Evolutionary conservation across 2,329 filamentous ascomycete genomes (phyloP).

Genomic region (Scedosporium boydii): DNA sequence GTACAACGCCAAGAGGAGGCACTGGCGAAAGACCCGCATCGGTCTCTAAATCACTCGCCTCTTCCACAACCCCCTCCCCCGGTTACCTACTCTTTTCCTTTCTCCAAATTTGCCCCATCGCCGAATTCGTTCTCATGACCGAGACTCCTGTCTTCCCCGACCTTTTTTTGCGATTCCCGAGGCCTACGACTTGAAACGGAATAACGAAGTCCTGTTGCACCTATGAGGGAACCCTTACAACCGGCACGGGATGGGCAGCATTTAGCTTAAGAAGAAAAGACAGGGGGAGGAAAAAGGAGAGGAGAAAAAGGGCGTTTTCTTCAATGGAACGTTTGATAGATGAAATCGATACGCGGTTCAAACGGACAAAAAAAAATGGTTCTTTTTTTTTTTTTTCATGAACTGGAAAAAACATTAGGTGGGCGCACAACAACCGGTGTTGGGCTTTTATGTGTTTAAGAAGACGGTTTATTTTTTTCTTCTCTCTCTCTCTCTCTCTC

Average conservation of each 20-base stretch:
- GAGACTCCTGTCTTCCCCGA: background rate
- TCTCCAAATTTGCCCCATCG: constrained; percentile 1
- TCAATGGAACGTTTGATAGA: background rate
- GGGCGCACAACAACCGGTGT: background rate
- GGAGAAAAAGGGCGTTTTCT: background rate
- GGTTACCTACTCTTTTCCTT: background rate
- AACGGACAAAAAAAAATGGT: background rate
- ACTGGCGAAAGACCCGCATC: constrained; percentile 99
- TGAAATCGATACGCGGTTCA: background rate
- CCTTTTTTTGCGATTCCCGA: background rate
- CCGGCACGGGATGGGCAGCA: background rate
- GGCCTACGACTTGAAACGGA: background rate
- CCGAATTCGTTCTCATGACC: constrained; percentile 6
- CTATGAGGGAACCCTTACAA: background rate
- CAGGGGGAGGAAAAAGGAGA: background rate
- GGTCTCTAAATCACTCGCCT: constrained; percentile 65
- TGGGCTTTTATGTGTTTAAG: constrained; percentile 1
- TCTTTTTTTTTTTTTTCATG: background rate
- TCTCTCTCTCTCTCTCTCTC: background rate
- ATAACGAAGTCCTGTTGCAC: background rate
- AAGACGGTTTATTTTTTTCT: background rate
- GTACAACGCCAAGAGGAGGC: constrained; percentile 99
- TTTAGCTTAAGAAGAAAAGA: background rate
- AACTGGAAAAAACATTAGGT: background rate
- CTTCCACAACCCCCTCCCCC: background rate